These are phyloP conservation scores for Nothophaeocryptopus gaeumannii DNA, from an alignment of 2,329 filamentous ascomycete genomes.

Conservation along the genomic window DNA sequence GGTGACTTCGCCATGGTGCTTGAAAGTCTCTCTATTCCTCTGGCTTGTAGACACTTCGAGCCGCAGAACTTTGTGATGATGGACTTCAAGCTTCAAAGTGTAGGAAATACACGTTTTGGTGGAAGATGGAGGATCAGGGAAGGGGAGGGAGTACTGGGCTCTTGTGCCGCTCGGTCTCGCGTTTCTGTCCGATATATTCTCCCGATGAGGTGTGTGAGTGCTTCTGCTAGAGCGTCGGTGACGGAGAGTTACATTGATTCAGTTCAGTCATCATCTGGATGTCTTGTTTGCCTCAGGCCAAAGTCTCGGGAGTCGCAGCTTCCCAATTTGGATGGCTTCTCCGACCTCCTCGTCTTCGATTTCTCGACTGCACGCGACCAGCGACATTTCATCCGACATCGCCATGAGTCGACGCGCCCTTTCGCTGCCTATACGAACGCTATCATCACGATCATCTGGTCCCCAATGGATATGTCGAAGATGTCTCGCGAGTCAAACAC, in stretches of 20 bases:
- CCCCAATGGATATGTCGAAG: conserved; percentile 33
- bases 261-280: too few relatives aligned
- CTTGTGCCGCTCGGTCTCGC: too few relatives aligned
- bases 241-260: too few relatives aligned
- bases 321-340: too few relatives aligned
- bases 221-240: too few relatives aligned
- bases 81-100: neutral
- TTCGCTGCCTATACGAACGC: conserved; percentile 26
- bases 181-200: too few relatives aligned
- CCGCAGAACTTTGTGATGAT: neutral
- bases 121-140: too few relatives aligned
- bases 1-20: neutral
- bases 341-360: neutral
- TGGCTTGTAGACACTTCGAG: neutral
- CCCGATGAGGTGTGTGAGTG: too few relatives aligned
- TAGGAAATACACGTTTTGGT: too few relatives aligned
- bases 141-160: too few relatives aligned
- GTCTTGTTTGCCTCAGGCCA: too few relatives aligned
- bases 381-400: conserved; percentile 2
- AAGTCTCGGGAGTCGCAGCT: too few relatives aligned
- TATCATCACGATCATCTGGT: conserved; percentile 16
- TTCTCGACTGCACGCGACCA: conserved; percentile 9
- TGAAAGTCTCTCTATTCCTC: neutral
- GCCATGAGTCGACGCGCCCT: conserved; percentile 25
- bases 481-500: conserved; percentile 31